Percentiles rank a stretch among this genome's conserved stretches.
Conservation (phyloP, 192 early-diverging fungal genomes). For the Rhizophlyctis rosea region DNA sequence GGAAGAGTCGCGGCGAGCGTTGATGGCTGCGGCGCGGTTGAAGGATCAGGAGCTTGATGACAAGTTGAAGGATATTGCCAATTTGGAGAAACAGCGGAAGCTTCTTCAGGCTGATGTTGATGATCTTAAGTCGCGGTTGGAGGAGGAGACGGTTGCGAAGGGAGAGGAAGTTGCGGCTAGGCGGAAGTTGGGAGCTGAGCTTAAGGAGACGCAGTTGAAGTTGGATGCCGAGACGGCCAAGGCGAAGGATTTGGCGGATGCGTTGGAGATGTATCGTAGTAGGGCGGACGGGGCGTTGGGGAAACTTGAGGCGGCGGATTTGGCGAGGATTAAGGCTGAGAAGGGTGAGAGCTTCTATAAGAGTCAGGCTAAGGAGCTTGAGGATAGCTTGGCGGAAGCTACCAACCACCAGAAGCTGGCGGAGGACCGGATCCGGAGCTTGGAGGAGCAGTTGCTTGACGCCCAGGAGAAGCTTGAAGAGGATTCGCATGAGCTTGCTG, state of each 20-base stretch:
- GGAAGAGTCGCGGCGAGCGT: constrained; percentile 77
- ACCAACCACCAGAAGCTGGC: constrained; percentile 56
- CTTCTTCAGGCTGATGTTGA: constrained; percentile 61
- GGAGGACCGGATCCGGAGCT: constrained; percentile 60
- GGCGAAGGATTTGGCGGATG: constrained; percentile 54
- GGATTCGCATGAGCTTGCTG: constrained; percentile 62
- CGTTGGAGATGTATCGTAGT: constrained; percentile 50
- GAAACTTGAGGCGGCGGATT: constrained; percentile 64
- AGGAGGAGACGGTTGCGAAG: constrained; percentile 62
- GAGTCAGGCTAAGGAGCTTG: constrained; percentile 66
- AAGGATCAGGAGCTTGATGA: constrained; percentile 78
- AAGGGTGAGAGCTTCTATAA: constrained; percentile 66
- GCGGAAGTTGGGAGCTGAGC: constrained; percentile 54
- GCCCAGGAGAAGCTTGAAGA: constrained; percentile 77
- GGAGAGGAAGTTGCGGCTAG: constrained; percentile 58
- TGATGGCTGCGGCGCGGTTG: constrained; percentile 72
- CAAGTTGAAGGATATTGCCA: constrained; percentile 65
- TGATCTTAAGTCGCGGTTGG: constrained; percentile 58
- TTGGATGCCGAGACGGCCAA: constrained; percentile 63
- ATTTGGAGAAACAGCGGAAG: constrained; percentile 62
- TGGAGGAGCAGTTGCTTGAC: constrained; percentile 70
- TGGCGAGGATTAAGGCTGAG: constrained; percentile 70
- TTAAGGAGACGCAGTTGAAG: constrained; percentile 60
- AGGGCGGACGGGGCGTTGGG: constrained; percentile 51
- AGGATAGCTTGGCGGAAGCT: constrained; percentile 62